phyloP scores from a whole-genome alignment of 75 land plant genomes.

The Gnetum montanum region DNA sequence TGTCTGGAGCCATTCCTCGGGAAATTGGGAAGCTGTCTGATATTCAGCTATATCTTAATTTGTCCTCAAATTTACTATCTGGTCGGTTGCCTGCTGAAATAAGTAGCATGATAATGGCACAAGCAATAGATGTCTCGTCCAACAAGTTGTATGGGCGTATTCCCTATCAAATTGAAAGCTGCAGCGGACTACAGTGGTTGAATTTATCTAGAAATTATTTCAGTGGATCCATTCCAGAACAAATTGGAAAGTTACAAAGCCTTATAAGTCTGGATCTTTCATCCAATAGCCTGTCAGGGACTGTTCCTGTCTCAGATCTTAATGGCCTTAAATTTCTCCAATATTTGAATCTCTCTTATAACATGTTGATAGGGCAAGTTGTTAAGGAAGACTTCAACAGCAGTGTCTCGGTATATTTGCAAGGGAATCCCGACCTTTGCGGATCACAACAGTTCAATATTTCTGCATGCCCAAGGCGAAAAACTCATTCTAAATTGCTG shows the following conservation, averaged over 20 bases:
- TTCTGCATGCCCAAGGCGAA: background rate
- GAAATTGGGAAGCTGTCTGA: conserved; percentile 2
- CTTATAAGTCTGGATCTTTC: conserved; percentile 17
- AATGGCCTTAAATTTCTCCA: conserved; percentile 6
- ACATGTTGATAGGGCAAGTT: conserved; percentile 16
- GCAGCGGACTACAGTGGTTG: conserved; percentile 9
- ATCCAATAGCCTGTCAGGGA: conserved; percentile 15
- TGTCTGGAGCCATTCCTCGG: conserved; percentile 22
- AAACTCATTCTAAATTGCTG: background rate
- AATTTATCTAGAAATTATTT: conserved; percentile 17
- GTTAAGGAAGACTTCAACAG: conserved; percentile 3
- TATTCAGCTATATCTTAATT: conserved; percentile 11
- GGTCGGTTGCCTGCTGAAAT: conserved; percentile 21
- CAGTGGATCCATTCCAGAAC: conserved; percentile 17
- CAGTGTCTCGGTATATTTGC: no score
- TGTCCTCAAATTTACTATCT: conserved; percentile 15
- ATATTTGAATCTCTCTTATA: conserved; percentile 15
- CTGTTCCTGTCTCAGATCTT: conserved; percentile 15
- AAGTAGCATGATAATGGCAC: conserved; percentile 7
- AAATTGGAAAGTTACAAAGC: conserved; percentile 11
- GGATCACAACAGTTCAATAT: background rate
- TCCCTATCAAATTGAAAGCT: conserved; percentile 14
- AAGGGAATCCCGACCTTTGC: conserved; percentile 6
- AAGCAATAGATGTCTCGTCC: conserved; percentile 11
- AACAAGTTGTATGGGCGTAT: conserved; percentile 20